A percentile compares a stretch with the other conserved stretches of the same genome.
Conservation (phyloP, 768 basidiomycete genomes). For the Agrocybe chaxingu region DNA sequence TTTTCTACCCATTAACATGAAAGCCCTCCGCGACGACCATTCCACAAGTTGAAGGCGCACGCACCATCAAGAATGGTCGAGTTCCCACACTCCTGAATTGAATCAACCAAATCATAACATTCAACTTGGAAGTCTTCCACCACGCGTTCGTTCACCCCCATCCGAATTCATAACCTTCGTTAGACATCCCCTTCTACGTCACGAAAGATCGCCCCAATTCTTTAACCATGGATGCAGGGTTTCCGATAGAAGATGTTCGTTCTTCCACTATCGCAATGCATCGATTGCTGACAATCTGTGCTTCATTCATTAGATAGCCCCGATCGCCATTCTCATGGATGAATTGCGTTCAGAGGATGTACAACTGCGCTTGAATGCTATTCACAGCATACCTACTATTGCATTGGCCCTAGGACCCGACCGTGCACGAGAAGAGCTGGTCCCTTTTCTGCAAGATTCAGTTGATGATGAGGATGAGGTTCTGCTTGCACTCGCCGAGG, state of each 20-base stretch:
- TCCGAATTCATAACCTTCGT: neutral
- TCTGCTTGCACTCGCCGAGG: slow-evolving; percentile 84
- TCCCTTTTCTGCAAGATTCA: slow-evolving; percentile 98
- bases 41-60: too few species aligned
- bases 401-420: slow-evolving; percentile 96
- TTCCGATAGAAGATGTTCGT: slow-evolving; percentile 65
- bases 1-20: too few species aligned
- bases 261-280: slow-evolving; percentile 8
- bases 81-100: too few species aligned
- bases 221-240: slow-evolving; percentile 57
- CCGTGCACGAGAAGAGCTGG: slow-evolving; percentile 87
- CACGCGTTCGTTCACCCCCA: neutral
- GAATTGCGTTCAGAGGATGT: slow-evolving; percentile 98
- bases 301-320: slow-evolving; percentile 46
- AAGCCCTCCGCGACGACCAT: too few species aligned
- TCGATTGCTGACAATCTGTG: slow-evolving; percentile 15
- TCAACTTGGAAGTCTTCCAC: neutral
- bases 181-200: neutral
- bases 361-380: slow-evolving; percentile 93
- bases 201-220: slow-evolving; percentile 1
- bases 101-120: too few species aligned
- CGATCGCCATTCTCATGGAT: slow-evolving; percentile 85
- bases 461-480: slow-evolving; percentile 99
- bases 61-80: too few species aligned
- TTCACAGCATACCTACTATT: slow-evolving; percentile 97